Evolutionary conservation across 106 monocot genomes (phyloP), one percentile per base, ranked within the genome.

Genomic region (Acanthochlamys bracteata): DNA sequence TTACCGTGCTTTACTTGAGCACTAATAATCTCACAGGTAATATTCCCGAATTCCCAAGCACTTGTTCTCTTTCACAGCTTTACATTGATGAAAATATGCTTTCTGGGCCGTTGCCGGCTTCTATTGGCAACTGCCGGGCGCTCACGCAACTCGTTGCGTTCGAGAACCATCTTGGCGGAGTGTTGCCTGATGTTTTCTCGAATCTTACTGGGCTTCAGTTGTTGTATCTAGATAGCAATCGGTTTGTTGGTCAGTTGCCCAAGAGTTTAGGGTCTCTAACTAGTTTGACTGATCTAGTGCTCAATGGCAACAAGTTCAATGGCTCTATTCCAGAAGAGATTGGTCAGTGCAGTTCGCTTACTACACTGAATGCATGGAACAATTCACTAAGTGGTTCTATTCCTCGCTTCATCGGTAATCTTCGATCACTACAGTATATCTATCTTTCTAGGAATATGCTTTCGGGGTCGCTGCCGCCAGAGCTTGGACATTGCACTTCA

Each of bases 1-100:
- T 93, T 21, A 39, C 24, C 7, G 42, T 41, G 20, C 20, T 93
- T 51, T 75, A 83, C 67, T 59, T 93, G 55, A 67, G 65, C 63
- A 61, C 53, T 14, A 93, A 93, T 66, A 85, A 80, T 27, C 65
- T 93, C 57, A 73, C 93, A 16, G 93, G 88, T 0, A 10, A 0
- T 1, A 15, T 93, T 14, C 82, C 84, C 0, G 84, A 72, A 4
- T 79, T 92, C 43, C 52, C 76, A 14, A 0, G 27, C 23, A 16
- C 51, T 0, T 88, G 84, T 59, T 20, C 61, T 20, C 53, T 92
- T 21, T 27, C 53, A 9, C 20, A 49, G 10, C 68, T 92, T 4
- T 77, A 59, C 57, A n/a, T 91, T 26, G 64, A 76, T 11, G 25
- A 53, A 24, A 91, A 91, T 53, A 46, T 22, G 54, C 69, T 92